Conservation (phyloP, 192 early-diverging fungal species). For the Coemansia sp. region DNA sequence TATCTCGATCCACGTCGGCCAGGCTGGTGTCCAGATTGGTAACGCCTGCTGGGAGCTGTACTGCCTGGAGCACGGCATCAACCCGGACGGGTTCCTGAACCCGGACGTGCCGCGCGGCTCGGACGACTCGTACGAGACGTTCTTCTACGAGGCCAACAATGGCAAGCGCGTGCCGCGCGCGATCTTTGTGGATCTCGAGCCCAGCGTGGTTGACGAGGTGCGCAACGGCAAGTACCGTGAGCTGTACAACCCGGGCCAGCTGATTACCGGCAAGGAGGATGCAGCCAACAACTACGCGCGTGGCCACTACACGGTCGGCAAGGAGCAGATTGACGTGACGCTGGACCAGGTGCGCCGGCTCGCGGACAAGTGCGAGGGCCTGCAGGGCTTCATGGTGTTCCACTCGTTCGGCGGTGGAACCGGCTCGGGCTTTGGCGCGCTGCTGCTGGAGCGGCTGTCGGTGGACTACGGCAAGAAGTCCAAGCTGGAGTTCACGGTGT, state of each 20-base stretch:
- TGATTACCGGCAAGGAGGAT: slow-evolving; percentile 99
- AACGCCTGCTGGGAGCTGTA: slow-evolving; percentile 99
- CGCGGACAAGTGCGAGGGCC: slow-evolving; percentile 96
- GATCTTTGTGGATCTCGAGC: slow-evolving; percentile 97
- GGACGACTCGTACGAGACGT: slow-evolving; percentile 96
- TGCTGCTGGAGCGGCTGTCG: slow-evolving; percentile 96
- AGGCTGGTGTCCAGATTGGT: slow-evolving; percentile 99
- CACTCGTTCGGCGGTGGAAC: slow-evolving; percentile 99
- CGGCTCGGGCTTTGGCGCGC: slow-evolving; percentile 97
- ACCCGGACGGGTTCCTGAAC: slow-evolving; percentile 78
- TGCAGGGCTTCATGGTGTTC: slow-evolving; percentile 99
- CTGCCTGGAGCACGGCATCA: slow-evolving; percentile 95
- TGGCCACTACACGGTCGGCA: slow-evolving; percentile 99
- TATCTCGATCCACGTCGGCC: slow-evolving; percentile 78
- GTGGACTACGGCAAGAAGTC: slow-evolving; percentile 99
- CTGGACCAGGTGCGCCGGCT: slow-evolving; percentile 97
- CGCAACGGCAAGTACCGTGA: slow-evolving; percentile 97
- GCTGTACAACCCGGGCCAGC: slow-evolving; percentile 91
- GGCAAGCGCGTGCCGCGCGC: slow-evolving; percentile 99
- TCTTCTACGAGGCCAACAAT: slow-evolving; percentile 98
- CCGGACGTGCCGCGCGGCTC: slow-evolving; percentile 32
- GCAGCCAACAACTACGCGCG: slow-evolving; percentile 99
- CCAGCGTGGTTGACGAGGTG: slow-evolving; percentile 97
- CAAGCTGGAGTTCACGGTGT: slow-evolving; percentile 99
- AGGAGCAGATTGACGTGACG: slow-evolving; percentile 96